These are phyloP conservation scores for Gnetum montanum DNA, from an alignment of 75 land plant genomes.

Conservation along the genomic window DNA sequence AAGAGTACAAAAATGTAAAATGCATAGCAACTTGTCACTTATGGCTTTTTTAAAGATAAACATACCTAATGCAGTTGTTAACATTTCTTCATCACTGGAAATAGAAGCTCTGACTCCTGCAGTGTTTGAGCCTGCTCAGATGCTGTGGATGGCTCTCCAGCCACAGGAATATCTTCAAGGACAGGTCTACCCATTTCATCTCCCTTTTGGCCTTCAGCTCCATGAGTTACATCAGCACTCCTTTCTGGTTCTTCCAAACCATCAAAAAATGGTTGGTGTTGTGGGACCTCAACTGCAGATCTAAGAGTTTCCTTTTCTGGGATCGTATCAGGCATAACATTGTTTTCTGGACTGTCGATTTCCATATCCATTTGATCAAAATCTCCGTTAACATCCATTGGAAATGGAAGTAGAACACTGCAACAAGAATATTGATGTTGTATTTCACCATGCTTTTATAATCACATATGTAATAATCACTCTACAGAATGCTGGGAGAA, in stretches of 20 bases:
- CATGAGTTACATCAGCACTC: conserved; percentile 1
- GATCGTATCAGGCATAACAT: conserved; percentile 2
- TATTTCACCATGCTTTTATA: not conserved
- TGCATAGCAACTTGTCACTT: not conserved
- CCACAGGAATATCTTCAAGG: conserved; percentile 11
- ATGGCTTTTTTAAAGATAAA: not conserved
- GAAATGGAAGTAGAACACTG: conserved; percentile 33
- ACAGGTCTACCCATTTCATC: not conserved
- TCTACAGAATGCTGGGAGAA: too few species aligned
- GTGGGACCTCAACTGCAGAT: conserved; percentile 5
- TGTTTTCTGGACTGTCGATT: conserved; percentile 5
- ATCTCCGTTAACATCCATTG: conserved; percentile 25
- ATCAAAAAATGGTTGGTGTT: not conserved
- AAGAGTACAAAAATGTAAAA: too few species aligned
- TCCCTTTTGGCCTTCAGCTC: not conserved
- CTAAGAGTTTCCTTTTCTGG: conserved; percentile 4
- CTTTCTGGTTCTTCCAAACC: conserved; percentile 7
- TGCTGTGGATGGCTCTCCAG: not conserved
- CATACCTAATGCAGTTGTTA: conserved; percentile 4
- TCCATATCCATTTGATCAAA: conserved; percentile 14
- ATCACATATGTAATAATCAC: too few species aligned
- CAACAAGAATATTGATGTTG: conserved; percentile 2
- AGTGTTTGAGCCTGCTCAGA: conserved; percentile 4
- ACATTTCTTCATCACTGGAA: conserved; percentile 1
- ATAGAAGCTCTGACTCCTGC: too few species aligned